Percentiles rank a stretch among this genome's conserved stretches.
Evolutionary conservation across 164 flowering plant species (phyloP).

Genomic region (Malania oleifera): DNA sequence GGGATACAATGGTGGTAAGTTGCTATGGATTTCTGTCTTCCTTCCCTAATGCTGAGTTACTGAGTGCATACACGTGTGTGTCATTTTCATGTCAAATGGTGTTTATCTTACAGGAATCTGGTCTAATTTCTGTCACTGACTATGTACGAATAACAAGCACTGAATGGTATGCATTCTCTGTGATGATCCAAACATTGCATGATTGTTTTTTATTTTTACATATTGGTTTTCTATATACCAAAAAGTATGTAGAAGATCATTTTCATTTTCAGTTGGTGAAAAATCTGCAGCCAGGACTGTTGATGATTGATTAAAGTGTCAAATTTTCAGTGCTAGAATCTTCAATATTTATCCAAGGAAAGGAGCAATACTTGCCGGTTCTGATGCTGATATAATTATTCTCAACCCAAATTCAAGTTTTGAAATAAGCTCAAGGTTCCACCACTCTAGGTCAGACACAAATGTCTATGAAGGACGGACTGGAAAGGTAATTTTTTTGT

Average conservation of each 20-base stretch:
- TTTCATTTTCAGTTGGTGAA: too few species aligned
- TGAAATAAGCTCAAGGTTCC: constrained; percentile 54
- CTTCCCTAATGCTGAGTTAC: neutral
- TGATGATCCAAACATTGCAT: neutral
- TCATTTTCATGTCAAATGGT: neutral
- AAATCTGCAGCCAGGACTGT: neutral
- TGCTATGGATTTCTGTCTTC: constrained; percentile 2
- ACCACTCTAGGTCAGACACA: constrained; percentile 82
- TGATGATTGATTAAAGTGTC: neutral
- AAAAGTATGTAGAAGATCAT: neutral
- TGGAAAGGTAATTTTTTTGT: constrained; percentile 60
- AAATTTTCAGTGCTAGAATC: constrained; percentile 62
- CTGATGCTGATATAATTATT: constrained; percentile 95
- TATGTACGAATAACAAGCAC: constrained; percentile 89
- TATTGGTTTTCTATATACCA: neutral
- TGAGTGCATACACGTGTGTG: neutral
- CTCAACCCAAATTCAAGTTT: constrained; percentile 84
- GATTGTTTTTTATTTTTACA: neutral
- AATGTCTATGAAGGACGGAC: constrained; percentile 82
- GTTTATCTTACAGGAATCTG: constrained; percentile 60
- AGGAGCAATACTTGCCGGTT: constrained; percentile 87
- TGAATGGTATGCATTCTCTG: constrained; percentile 53
- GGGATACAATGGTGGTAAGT: constrained; percentile 96
- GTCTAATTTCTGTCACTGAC: constrained; percentile 75
- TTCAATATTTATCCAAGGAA: constrained; percentile 95